Conservation (phyloP, 2,329 filamentous ascomycete genomes). For the Colletotrichum paranaense region DNA sequence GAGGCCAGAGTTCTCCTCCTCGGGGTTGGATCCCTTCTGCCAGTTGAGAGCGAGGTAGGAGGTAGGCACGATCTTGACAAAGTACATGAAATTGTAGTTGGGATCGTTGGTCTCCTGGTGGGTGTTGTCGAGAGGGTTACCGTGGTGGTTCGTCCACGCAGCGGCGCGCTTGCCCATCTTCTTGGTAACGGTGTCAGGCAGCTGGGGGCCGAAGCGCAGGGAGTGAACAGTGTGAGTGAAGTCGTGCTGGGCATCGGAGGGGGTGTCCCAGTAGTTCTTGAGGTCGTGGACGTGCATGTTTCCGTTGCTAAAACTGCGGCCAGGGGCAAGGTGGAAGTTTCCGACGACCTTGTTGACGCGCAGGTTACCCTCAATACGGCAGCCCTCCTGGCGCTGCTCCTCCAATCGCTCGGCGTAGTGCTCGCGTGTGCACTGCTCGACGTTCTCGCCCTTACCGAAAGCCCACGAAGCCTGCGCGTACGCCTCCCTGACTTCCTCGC, state of each 20-base stretch:
- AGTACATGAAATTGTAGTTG: slow-evolving; percentile 98
- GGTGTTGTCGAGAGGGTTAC: slow-evolving; percentile 89
- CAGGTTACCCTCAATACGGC: slow-evolving; percentile 90
- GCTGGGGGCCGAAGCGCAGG: slow-evolving; percentile 91
- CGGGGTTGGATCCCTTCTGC: slow-evolving; percentile 66
- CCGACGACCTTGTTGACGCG: slow-evolving; percentile 98
- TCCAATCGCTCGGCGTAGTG: slow-evolving; percentile 92
- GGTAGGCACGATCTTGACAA: slow-evolving; percentile 97
- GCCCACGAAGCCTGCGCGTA: slow-evolving; percentile 93
- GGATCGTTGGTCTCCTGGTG: slow-evolving; percentile 82
- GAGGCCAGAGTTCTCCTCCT: slow-evolving; percentile 69
- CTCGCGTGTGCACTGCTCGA: slow-evolving; percentile 95
- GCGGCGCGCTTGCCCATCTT: slow-evolving; percentile 64
- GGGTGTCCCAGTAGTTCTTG: slow-evolving; percentile 89
- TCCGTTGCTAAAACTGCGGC: slow-evolving; percentile 93
- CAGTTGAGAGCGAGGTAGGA: slow-evolving; percentile 94
- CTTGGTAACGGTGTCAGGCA: slow-evolving; percentile 77
- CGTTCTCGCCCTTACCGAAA: slow-evolving; percentile 90
- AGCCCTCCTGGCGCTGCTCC: slow-evolving; percentile 89
- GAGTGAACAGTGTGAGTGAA: slow-evolving; percentile 92
- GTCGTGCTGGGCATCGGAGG: slow-evolving; percentile 78
- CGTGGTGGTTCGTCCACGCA: slow-evolving; percentile 88
- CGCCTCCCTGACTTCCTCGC: slow-evolving; percentile 94
- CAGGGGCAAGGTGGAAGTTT: slow-evolving; percentile 98
- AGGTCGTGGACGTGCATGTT: slow-evolving; percentile 98